Conservation (phyloP, 2,329 filamentous ascomycete genomes). For the Saccharata proteae region DNA sequence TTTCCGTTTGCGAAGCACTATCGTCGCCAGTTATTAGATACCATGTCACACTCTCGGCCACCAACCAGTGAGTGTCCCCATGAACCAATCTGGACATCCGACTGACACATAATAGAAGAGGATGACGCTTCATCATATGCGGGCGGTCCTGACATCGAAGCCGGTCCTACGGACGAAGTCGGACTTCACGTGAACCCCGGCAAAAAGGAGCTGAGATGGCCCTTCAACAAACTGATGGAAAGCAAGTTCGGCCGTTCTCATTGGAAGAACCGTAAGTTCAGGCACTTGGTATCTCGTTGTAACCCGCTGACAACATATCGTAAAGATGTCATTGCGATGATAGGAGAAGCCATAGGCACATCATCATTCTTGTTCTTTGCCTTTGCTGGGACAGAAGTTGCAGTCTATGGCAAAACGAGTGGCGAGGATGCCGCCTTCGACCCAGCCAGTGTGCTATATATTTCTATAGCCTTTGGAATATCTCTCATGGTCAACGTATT, state of each 20-base stretch:
- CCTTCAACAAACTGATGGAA: conserved; percentile 8
- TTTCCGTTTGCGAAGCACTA: too few relatives aligned
- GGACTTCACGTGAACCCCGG: conserved; percentile 3
- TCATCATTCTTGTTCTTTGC: conserved; percentile 39
- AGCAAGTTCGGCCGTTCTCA: conserved; percentile 5
- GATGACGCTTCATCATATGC: too few relatives aligned
- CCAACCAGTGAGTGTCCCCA: too few relatives aligned
- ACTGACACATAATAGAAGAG: too few relatives aligned
- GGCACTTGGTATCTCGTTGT: background rate
- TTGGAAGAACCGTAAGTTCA: conserved; percentile 8
- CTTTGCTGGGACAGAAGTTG: conserved; percentile 34
- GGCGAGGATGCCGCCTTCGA: conserved; percentile 5
- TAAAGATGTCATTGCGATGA: conserved; percentile 29
- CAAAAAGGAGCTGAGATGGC: conserved; percentile 1
- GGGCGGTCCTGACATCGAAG: too few relatives aligned
- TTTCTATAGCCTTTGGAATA: conserved; percentile 33
- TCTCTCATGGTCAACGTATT: conserved; percentile 41
- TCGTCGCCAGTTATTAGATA: too few relatives aligned
- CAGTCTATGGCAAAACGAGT: conserved; percentile 19
- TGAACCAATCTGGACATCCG: too few relatives aligned
- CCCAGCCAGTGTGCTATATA: conserved; percentile 26
- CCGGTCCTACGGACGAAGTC: too few relatives aligned
- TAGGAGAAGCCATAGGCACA: conserved; percentile 42
- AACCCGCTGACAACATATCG: background rate
- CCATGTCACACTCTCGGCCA: too few relatives aligned